Conservation (phyloP, 331 rosid species). For the Malus hybrid region DNA sequence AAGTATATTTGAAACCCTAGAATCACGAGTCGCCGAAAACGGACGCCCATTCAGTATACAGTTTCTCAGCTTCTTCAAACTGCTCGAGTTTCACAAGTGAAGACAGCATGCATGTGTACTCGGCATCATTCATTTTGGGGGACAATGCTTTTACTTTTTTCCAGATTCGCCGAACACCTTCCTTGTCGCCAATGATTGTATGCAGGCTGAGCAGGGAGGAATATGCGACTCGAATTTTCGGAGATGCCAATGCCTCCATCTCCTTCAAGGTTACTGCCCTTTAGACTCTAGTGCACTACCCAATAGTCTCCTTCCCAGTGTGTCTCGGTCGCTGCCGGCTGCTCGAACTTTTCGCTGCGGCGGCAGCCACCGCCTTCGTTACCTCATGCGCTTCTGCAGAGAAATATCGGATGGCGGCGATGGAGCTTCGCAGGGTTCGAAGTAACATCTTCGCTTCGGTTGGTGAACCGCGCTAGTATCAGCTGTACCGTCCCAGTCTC, state of each 20-base stretch:
- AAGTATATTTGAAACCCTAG: slow-evolving; percentile 66
- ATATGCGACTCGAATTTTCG: slow-evolving; percentile 41
- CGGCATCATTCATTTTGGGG: slow-evolving; percentile 69
- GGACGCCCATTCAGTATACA: slow-evolving; percentile 71
- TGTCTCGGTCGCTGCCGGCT: background rate
- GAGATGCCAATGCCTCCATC: slow-evolving; percentile 59
- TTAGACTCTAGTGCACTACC: background rate
- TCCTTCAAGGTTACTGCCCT: slow-evolving; percentile 52
- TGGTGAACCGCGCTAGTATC: background rate
- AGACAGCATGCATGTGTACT: slow-evolving; percentile 74
- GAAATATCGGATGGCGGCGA: background rate
- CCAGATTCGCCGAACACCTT: slow-evolving; percentile 65
- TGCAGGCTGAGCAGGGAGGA: slow-evolving; percentile 80
- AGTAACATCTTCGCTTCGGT: background rate
- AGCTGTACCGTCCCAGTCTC: background rate
- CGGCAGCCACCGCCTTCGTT: background rate
- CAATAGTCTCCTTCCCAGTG: background rate
- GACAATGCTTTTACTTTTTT: slow-evolving; percentile 52
- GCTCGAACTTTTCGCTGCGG: background rate
- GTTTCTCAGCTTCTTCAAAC: slow-evolving; percentile 62
- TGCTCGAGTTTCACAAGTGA: slow-evolving; percentile 70
- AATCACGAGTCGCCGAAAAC: slow-evolving; percentile 58
- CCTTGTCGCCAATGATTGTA: slow-evolving; percentile 66
- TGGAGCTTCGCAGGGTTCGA: background rate
- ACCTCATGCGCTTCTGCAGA: background rate